Percentiles rank a stretch among this genome's conserved stretches.
phyloP scores from a whole-genome alignment of 2,329 filamentous ascomycete genomes.

The Arthrobotrys sphaeroides region DNA sequence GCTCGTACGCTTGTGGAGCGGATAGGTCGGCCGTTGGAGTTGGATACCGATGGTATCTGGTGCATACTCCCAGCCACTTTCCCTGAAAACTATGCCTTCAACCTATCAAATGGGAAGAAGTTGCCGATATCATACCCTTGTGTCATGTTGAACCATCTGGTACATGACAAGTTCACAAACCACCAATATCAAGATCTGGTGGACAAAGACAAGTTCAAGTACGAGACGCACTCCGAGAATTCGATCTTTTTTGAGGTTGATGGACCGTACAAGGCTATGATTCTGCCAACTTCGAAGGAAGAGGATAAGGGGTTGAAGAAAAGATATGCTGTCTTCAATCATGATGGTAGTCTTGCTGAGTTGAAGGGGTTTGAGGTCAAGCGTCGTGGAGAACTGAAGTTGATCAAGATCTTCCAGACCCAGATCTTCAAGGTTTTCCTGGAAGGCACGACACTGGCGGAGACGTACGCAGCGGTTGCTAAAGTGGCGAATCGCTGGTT shows the following conservation, averaged over 20 bases:
- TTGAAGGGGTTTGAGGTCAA: slow-evolving; percentile 98
- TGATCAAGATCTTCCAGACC: slow-evolving; percentile 99
- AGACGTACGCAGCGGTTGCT: slow-evolving; percentile 90
- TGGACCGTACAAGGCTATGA: slow-evolving; percentile 96
- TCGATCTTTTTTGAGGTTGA: slow-evolving; percentile 99
- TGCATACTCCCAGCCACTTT: slow-evolving; percentile 97
- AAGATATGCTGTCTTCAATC: slow-evolving; percentile 97
- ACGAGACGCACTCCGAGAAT: slow-evolving; percentile 97
- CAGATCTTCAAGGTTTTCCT: slow-evolving; percentile 99
- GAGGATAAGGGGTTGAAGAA: slow-evolving; percentile 99
- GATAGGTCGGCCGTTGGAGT: slow-evolving; percentile 87
- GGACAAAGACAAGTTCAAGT: slow-evolving; percentile 81
- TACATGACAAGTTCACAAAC: slow-evolving; percentile 94
- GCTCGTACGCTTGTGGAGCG: slow-evolving; percentile 92
- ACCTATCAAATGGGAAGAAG: slow-evolving; percentile 94
- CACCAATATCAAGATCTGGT: slow-evolving; percentile 93
- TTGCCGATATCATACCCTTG: slow-evolving; percentile 96
- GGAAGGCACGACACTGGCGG: slow-evolving; percentile 83
- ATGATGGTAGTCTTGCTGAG: slow-evolving; percentile 93
- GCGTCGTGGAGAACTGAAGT: slow-evolving; percentile 93
- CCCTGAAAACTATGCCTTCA: slow-evolving; percentile 95
- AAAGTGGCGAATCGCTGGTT: slow-evolving; percentile 97
- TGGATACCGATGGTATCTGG: slow-evolving; percentile 99
- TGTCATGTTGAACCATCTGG: slow-evolving; percentile 97
- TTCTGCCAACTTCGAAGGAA: slow-evolving; percentile 95